Percentiles rank a stretch among this genome's conserved stretches.
Conservation (phyloP, 1,284 basidiomycete genomes). For the Cutaneotrichosporon cutaneum region DNA sequence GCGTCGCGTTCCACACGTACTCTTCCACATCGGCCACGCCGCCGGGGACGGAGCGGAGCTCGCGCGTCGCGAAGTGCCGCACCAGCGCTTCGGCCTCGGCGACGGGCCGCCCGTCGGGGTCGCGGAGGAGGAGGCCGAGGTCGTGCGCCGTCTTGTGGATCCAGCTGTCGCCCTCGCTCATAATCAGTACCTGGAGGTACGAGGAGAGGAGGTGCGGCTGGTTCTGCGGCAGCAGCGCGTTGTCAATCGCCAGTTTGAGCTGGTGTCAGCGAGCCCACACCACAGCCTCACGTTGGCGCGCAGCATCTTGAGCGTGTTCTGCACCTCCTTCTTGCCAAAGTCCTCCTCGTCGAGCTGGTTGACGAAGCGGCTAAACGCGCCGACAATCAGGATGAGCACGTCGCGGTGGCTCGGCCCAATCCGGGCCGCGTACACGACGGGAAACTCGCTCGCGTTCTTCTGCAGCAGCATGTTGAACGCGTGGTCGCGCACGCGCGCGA, state of each 20-base stretch:
- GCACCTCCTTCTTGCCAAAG: constrained; percentile 47
- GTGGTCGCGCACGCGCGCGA: constrained; percentile 52
- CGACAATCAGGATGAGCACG: constrained; percentile 49
- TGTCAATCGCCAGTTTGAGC: constrained; percentile 54
- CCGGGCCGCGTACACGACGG: constrained; percentile 50
- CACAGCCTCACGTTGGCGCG: constrained; percentile 50
- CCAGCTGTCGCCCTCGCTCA: constrained; percentile 53
- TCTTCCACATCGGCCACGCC: constrained; percentile 47
- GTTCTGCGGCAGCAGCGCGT: constrained; percentile 44
- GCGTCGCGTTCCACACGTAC: constrained; percentile 51
- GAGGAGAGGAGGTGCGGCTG: constrained; percentile 43
- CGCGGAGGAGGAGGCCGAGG: constrained; percentile 42
- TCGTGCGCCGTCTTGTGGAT: constrained; percentile 46
- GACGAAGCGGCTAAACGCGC: constrained; percentile 50
- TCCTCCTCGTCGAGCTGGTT: constrained; percentile 51
- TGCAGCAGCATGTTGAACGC: constrained; percentile 47
- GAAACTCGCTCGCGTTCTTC: constrained; percentile 52
- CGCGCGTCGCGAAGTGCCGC: constrained; percentile 48
- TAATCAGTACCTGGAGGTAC: constrained; percentile 54
- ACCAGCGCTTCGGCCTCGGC: constrained; percentile 44
- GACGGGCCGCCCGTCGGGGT: constrained; percentile 33
- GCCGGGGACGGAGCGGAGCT: constrained; percentile 43
- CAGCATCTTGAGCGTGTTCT: constrained; percentile 46
- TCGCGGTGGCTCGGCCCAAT: constrained; percentile 48
- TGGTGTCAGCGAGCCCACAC: constrained; percentile 28